Evolutionary conservation across 2,329 filamentous ascomycete species (phyloP), one percentile per base, ranked within the genome.

Genomic region (Tolypocladium nubicola): DNA sequence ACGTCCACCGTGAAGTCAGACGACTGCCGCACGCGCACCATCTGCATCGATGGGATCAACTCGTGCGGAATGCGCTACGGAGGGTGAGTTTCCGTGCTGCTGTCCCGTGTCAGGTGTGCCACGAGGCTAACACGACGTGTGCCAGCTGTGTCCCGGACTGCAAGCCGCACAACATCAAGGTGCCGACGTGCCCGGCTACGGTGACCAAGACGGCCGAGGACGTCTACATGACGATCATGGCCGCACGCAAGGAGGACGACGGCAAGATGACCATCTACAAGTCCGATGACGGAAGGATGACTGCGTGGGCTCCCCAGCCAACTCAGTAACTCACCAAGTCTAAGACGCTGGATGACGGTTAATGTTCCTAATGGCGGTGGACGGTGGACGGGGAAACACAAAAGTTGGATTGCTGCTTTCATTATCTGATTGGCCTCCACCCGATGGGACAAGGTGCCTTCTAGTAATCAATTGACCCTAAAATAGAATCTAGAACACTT

Each of bases 21-120:
- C 35, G 56, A 64, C 54, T 70, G 68, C 58, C 62, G 54, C 37
- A 62, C 60, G 4, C 64, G 63, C 4, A 68, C 58, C 14, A 41
- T 68, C 26, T 70, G 66, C 53, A 56, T 62, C 30, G 63, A 68
- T 56, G 53, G 38, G 0, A 55, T 65, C 39, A 65, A 68, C 52
- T 39, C 61, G 23, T 68, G 67, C 50, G 65, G 65, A 37, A 61
- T 64, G 2, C 53, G 39, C 16, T 68, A 64, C 33, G 62, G 63
- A 40, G 64, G 55, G 65, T 66, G 56, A 57, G 64, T 59, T 14
- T 16, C 9, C 11, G 4, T 35, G 4, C 10, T 33, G 16, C 47
- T 50, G 47, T 10, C 19, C 30, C 11, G 4, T 23, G 47, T 21
- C 23, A 8, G 35, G 7, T 9, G 13, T 21, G 30, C 6, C 19